Evolutionary conservation across 176 grass and related monocot species (phyloP), one percentile per base, ranked within the genome.

Genomic region (Ampelocalamus luodianensis): DNA sequence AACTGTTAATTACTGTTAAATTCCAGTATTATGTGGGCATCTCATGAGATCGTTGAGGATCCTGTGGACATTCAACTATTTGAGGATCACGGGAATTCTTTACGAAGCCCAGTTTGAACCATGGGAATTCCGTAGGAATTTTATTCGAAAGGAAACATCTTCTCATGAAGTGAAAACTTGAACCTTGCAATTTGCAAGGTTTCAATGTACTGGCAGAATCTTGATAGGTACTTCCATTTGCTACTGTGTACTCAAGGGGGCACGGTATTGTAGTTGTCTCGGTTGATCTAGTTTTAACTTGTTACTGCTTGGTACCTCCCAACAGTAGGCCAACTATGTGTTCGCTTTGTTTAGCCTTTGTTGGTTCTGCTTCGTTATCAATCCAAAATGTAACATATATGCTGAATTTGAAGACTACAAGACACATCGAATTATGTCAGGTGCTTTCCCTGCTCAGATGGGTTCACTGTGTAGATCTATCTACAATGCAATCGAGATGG

Each of bases 401-500:
- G 55, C 27, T 64, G 81, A 62, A 62, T 22, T 82, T 24, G 13
- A 60, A 11, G 12, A 34, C 39, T 68, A 70, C 2, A 22, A 58
- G 37, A 34, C 12, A 34, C 11, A 18, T 11, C 45, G 59, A 4
- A 20, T 40, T 36, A 40, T 50, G 16, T 12, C 13, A 26, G 27
- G 17, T 61, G 45, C 34, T 43, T 64, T 82, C 71, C 10, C 36
- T 61, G 72, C 16, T 78, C 73, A 36, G 54, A 62, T 36, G 65
- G 36, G 38, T 76, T 73, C 1, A 11, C 27, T 79, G 32, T 73
- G 3, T 22, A 29, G 32, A 43, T 61, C 50, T 83, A 86, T 83
- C 29, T 86, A 78, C 79, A 63, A 61, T 32, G 69, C 80, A 72
- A 15, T 3, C 16, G 43, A 72, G 79, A 69, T 37, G 56, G 32